These are phyloP conservation scores for Talaromyces sp. DNA, from an alignment of 2,329 filamentous ascomycete species.

Conservation along the genomic window DNA sequence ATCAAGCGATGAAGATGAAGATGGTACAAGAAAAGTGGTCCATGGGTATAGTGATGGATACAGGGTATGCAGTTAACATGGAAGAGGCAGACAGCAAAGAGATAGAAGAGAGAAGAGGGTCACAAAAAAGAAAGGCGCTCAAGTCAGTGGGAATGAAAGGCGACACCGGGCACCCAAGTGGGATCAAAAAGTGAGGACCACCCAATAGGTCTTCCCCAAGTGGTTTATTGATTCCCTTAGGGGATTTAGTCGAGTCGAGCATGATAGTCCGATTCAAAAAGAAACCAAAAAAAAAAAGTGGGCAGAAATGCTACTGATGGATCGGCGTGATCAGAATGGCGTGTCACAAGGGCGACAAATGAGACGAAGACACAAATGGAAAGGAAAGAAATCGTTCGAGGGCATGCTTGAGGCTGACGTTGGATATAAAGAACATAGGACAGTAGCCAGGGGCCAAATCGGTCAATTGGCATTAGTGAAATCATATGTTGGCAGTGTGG, in stretches of 20 bases:
- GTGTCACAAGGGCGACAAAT: too few relatives aligned
- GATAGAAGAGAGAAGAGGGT: slow-evolving; percentile 7
- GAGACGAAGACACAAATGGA: background rate
- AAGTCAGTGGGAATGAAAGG: background rate
- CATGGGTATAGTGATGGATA: slow-evolving; percentile 29
- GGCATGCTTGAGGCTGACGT: background rate
- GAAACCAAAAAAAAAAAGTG: too few relatives aligned
- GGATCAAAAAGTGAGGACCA: background rate
- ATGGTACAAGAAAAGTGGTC: background rate
- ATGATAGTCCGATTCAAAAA: background rate
- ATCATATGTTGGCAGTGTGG: background rate
- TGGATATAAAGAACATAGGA: slow-evolving; percentile 17
- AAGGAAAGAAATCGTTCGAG: background rate
- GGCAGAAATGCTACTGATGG: too few relatives aligned
- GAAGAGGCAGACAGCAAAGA: slow-evolving; percentile 1
- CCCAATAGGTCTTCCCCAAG: background rate
- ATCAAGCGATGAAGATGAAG: background rate
- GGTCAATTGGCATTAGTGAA: slow-evolving; percentile 7
- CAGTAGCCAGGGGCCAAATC: slow-evolving; percentile 1
- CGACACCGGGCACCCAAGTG: background rate
- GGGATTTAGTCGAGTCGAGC: background rate
- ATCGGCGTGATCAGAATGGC: too few relatives aligned
- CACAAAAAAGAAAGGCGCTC: slow-evolving; percentile 8
- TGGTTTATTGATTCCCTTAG: too few relatives aligned
- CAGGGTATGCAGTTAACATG: slow-evolving; percentile 24